Percentiles rank a stretch among this genome's conserved stretches.
phyloP scores from a whole-genome alignment of 768 basidiomycete species.

The Mycena kentingensis region DNA sequence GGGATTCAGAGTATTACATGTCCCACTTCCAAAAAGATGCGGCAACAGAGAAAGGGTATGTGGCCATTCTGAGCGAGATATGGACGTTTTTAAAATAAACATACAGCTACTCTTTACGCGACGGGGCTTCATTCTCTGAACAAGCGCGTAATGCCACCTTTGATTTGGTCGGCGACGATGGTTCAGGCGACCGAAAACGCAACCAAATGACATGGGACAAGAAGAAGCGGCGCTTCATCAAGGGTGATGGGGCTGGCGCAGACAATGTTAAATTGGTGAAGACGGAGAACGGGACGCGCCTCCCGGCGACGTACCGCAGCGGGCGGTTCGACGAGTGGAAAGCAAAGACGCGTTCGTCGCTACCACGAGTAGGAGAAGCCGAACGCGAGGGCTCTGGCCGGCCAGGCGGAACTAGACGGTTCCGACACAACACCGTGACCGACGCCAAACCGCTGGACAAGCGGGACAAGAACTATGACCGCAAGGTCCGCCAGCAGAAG shows the following conservation, averaged over 20 bases:
- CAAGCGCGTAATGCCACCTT: slow-evolving; percentile 82
- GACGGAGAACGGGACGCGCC: slow-evolving; percentile 87
- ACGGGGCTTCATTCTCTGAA: slow-evolving; percentile 84
- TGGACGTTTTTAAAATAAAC: background rate
- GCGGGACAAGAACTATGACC: slow-evolving; percentile 69
- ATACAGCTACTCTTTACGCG: slow-evolving; percentile 80
- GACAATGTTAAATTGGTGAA: slow-evolving; percentile 94
- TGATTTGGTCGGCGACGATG: slow-evolving; percentile 82
- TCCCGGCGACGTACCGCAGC: slow-evolving; percentile 90
- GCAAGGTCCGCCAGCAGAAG: slow-evolving; percentile 63
- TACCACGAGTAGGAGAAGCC: slow-evolving; percentile 83
- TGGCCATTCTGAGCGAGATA: background rate
- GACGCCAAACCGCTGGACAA: slow-evolving; percentile 80
- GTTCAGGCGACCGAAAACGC: slow-evolving; percentile 55
- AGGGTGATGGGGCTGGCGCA: slow-evolving; percentile 81
- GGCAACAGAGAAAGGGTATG: slow-evolving; percentile 86
- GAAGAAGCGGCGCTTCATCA: slow-evolving; percentile 92
- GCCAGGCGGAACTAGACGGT: slow-evolving; percentile 57
- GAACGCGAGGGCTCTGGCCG: slow-evolving; percentile 51
- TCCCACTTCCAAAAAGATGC: slow-evolving; percentile 89
- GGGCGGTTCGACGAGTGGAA: slow-evolving; percentile 98
- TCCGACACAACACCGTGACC: slow-evolving; percentile 67
- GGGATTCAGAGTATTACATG: slow-evolving; percentile 89
- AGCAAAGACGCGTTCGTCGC: slow-evolving; percentile 64
- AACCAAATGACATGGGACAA: slow-evolving; percentile 88